These are phyloP conservation scores for Amanita pseudoporphyria DNA, from an alignment of 768 basidiomycete species.

Conservation along the genomic window DNA sequence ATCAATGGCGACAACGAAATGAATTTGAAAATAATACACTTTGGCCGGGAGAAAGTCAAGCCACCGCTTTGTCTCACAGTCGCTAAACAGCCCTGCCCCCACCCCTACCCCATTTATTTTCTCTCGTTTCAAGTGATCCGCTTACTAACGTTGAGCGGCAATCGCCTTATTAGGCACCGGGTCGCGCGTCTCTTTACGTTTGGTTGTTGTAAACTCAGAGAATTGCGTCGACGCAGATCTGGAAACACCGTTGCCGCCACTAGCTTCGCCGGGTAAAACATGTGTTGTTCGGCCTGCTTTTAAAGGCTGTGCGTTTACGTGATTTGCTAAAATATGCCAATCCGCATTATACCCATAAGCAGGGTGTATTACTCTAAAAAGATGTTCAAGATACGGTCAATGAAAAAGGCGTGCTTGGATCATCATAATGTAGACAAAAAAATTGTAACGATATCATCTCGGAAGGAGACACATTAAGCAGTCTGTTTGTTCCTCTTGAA, in stretches of 20 bases:
- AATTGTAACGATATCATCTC: background rate
- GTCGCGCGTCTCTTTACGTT: background rate
- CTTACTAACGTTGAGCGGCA: background rate
- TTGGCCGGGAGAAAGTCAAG: background rate
- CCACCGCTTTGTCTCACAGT: background rate
- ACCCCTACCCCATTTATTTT: background rate
- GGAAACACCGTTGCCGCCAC: background rate
- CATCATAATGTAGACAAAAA: background rate
- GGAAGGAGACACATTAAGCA: background rate
- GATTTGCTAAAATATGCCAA: background rate
- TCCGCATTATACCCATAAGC: too few species aligned
- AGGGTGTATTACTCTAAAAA: too few species aligned
- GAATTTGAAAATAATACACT: background rate
- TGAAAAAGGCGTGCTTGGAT: background rate
- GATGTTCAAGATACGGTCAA: too few species aligned
- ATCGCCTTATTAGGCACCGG: conserved; percentile 3
- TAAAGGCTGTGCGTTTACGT: background rate
- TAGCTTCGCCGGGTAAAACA: background rate
- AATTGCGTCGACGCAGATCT: background rate
- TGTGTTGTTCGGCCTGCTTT: background rate
- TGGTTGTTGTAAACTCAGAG: background rate
- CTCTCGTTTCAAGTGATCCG: conserved; percentile 4
- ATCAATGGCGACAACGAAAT: conserved; percentile 1
- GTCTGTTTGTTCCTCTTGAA: conserved; percentile 2
- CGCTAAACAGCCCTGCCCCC: background rate